Conservation (phyloP, 2,329 filamentous ascomycete species). For the Colletotrichum sp. region DNA sequence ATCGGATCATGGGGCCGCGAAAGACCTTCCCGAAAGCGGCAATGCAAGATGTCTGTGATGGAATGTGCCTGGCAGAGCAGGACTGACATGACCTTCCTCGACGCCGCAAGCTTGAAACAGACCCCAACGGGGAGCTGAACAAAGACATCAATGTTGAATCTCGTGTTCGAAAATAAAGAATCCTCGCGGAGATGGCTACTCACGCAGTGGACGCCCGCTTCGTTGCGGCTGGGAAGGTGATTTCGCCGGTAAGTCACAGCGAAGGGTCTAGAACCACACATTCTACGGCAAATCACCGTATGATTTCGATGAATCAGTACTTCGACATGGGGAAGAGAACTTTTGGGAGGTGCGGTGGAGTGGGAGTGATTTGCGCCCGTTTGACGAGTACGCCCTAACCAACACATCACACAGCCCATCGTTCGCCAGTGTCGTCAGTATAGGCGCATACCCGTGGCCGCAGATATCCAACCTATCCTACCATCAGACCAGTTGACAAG, state of each 20-base stretch:
- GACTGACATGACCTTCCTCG: background rate
- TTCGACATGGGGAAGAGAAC: background rate
- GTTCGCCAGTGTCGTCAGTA: background rate
- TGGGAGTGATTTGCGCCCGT: background rate
- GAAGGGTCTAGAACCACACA: background rate
- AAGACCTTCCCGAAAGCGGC: background rate
- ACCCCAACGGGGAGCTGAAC: constrained; percentile 2
- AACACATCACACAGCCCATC: background rate
- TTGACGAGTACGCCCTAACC: background rate
- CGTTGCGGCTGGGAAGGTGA: background rate
- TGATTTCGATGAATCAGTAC: background rate
- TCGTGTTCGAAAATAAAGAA: constrained; percentile 13
- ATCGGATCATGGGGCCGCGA: background rate
- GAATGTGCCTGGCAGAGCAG: background rate
- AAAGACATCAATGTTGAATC: background rate
- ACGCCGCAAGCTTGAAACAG: background rate
- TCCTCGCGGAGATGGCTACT: background rate
- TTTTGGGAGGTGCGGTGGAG: background rate
- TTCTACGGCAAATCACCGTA: background rate
- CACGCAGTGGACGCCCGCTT: background rate
- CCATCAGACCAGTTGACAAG: background rate
- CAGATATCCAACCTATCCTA: background rate
- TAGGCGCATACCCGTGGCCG: background rate
- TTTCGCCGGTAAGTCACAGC: background rate
- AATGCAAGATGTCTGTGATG: background rate